Evolutionary conservation across 83 land plant genomes (phyloP).

Genomic region (Thuja plicata): DNA sequence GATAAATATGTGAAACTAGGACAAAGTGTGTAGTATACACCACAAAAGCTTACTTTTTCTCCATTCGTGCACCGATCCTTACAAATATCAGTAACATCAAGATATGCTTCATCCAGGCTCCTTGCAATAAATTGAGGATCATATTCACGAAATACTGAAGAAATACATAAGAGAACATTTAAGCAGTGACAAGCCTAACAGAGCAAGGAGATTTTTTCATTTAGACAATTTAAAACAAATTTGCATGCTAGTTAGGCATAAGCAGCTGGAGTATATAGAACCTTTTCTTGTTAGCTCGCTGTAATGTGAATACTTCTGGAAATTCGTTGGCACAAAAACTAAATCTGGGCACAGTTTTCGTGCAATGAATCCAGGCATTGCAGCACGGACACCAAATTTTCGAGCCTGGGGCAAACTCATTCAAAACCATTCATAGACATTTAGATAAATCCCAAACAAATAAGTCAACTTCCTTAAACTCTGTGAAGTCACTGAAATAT

Average conservation of each 20-base stretch:
- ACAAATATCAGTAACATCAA: conserved; percentile 82
- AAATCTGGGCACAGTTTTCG: conserved; percentile 76
- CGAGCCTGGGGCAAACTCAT: conserved; percentile 55
- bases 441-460: not conserved
- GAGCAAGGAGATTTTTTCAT: not conserved
- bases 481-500: not conserved
- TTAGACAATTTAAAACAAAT: not conserved
- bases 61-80: conserved; percentile 33
- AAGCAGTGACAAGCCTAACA: not conserved
- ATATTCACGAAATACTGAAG: conserved; percentile 64
- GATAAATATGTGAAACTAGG: not conserved
- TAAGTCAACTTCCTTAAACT: not conserved
- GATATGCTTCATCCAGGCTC: conserved; percentile 94
- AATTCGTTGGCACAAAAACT: conserved; percentile 76
- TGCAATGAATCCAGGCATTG: conserved; percentile 98
- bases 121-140: conserved; percentile 78
- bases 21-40: not conserved
- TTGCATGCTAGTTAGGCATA: not conserved
- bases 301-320: conserved; percentile 73
- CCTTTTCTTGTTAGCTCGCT: conserved; percentile 83
- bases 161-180: not conserved
- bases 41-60: conserved; percentile 53
- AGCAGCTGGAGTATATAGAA: not conserved
- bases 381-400: conserved; percentile 93
- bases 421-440: not conserved